Evolutionary conservation across 805 yeast genomes (phyloP).

Genomic region (Hemisphaericaspora nanyangensis): DNA sequence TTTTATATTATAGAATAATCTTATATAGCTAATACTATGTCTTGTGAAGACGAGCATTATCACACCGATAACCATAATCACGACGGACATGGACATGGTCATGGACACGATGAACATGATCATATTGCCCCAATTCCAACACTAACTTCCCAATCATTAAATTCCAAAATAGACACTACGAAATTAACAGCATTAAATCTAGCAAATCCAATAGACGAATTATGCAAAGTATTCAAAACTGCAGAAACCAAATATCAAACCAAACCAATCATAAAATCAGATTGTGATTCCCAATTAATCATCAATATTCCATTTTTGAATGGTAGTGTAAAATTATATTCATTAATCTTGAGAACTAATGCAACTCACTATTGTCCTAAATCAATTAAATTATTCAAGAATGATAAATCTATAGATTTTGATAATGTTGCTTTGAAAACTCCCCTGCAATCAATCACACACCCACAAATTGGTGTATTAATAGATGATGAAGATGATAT

Average conservation of each 20-base stretch:
- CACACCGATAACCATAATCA: constrained; percentile 18
- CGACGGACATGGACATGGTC: constrained; percentile 27
- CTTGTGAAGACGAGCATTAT: constrained; percentile 28
- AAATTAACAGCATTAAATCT: constrained; percentile 64
- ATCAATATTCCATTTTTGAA: constrained; percentile 72
- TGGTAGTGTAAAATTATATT: constrained; percentile 67
- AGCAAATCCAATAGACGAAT: constrained; percentile 47
- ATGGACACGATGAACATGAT: constrained; percentile 23
- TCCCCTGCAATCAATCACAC: constrained; percentile 51
- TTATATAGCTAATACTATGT: no score
- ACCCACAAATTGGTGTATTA: constrained; percentile 59
- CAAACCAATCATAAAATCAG: constrained; percentile 52
- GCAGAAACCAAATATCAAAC: constrained; percentile 47
- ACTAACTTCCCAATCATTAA: constrained; percentile 61
- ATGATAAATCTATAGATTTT: constrained; percentile 68
- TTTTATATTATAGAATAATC: no score
- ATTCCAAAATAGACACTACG: constrained; percentile 54
- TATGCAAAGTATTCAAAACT: constrained; percentile 50
- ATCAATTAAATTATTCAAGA: constrained; percentile 67
- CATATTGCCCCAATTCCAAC: constrained; percentile 71
- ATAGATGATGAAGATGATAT: constrained; percentile 35
- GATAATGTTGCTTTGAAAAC: constrained; percentile 49
- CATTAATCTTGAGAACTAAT: constrained; percentile 65
- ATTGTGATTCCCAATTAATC: constrained; percentile 78
- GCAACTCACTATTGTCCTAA: constrained; percentile 66